Evolutionary conservation across 2,329 filamentous ascomycete genomes (phyloP).

Genomic region (Aspergillus sp.): DNA sequence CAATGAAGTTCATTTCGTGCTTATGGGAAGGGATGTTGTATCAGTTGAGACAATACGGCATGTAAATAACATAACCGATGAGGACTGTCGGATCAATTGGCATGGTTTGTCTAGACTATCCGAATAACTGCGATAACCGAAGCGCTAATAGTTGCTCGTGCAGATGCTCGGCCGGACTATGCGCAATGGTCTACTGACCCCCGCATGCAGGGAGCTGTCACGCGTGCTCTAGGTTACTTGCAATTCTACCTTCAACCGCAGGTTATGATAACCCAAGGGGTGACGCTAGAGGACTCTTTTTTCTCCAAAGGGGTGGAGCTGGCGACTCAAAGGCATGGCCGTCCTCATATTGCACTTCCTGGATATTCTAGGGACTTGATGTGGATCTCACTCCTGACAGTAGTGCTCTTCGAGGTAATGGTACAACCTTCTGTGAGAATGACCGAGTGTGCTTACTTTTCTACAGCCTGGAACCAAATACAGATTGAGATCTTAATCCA

Average conservation of each 20-base stretch:
- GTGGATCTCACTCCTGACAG: slow-evolving; percentile 79
- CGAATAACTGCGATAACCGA: not conserved
- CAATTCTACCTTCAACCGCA: slow-evolving; percentile 74
- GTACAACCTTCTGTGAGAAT: not conserved
- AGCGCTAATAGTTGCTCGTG: slow-evolving; percentile 3
- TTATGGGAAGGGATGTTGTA: slow-evolving; percentile 73
- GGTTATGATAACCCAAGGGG: slow-evolving; percentile 70
- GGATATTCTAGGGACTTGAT: slow-evolving; percentile 59
- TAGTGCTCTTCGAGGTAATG: slow-evolving; percentile 63
- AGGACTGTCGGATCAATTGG: slow-evolving; percentile 64
- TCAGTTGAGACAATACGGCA: slow-evolving; percentile 66
- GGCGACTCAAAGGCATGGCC: slow-evolving; percentile 52
- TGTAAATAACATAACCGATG: slow-evolving; percentile 74
- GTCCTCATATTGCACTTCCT: slow-evolving; percentile 75
- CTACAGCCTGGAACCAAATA: slow-evolving; percentile 71
- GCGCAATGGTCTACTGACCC: slow-evolving; percentile 66
- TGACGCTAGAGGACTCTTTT: slow-evolving; percentile 64
- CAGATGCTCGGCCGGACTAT: slow-evolving; percentile 73
- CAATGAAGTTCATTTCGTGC: slow-evolving; percentile 77
- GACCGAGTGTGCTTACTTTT: not conserved
- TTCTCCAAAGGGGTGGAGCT: slow-evolving; percentile 62
- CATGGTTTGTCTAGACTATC: slow-evolving; percentile 45
- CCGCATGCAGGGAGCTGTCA: slow-evolving; percentile 65
- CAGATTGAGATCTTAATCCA: slow-evolving; percentile 82
- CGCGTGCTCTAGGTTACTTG: slow-evolving; percentile 69